Conservation (phyloP, 2,329 filamentous ascomycete species). For the Chrysoporthe cubensis region DNA sequence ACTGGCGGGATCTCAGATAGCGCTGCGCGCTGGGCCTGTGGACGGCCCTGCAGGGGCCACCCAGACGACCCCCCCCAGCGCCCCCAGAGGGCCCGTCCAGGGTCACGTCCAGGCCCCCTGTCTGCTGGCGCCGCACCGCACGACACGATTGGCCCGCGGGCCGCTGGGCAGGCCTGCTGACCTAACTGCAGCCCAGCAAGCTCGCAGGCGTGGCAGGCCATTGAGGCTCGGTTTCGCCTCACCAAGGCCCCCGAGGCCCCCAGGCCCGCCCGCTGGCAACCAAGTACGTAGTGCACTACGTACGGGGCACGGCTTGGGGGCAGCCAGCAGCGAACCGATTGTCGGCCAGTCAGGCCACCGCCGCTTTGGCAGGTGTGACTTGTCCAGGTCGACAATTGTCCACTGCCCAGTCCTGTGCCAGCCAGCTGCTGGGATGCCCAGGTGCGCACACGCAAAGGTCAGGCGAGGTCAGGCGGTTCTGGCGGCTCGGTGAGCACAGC, state of each 20-base stretch:
- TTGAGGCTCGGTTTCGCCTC: constrained; percentile 3
- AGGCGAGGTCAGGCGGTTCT: neutral
- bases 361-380: neutral
- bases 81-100: no score
- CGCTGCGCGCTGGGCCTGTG: neutral
- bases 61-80: no score
- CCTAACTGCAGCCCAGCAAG: neutral
- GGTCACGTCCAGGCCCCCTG: no score
- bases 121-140: no score
- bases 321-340: neutral
- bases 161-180: neutral
- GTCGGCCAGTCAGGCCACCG: neutral
- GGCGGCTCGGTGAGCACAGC: neutral
- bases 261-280: neutral
- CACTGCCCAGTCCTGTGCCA: neutral
- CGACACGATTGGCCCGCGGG: no score
- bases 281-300: neutral
- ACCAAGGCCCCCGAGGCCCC: neutral
- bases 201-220: neutral
- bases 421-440: neutral
- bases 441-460: neutral
- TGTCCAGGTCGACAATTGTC: neutral
- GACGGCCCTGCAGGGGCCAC: neutral
- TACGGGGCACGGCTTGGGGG: neutral
- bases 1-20: neutral